These are phyloP conservation scores for Knoxia roxburghii DNA, from an alignment of 257 asterid genomes.

Conservation along the genomic window DNA sequence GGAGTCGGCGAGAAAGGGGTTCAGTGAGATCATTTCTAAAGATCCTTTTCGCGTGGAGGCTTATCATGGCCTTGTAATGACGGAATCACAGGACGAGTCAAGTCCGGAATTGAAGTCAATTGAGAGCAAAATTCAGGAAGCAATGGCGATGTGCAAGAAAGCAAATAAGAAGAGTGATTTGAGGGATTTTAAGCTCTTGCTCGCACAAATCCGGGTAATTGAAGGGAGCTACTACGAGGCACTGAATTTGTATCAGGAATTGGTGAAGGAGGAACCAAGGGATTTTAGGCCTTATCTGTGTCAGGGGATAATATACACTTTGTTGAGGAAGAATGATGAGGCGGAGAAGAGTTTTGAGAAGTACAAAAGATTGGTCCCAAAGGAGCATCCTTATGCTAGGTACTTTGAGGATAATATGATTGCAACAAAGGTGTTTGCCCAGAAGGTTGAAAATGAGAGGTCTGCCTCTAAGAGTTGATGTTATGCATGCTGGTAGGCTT, in stretches of 20 bases:
- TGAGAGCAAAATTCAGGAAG: constrained; percentile 47
- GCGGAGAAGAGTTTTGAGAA: constrained; percentile 82
- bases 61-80: constrained; percentile 79
- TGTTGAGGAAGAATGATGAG: constrained; percentile 63
- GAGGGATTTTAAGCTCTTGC: constrained; percentile 75
- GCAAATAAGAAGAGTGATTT: constrained; percentile 45
- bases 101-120: constrained; percentile 38
- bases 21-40: constrained; percentile 49
- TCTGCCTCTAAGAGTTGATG: constrained; percentile 32
- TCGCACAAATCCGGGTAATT: constrained; percentile 78
- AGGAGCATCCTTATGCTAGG: constrained; percentile 75
- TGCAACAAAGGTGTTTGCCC: constrained; percentile 74
- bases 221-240: constrained; percentile 64
- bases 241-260: constrained; percentile 51
- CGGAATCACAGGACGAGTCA: constrained; percentile 57
- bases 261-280: constrained; percentile 85
- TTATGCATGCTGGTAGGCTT: background rate
- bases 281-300: constrained; percentile 92
- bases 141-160: constrained; percentile 49
- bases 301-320: constrained; percentile 76
- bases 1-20: constrained; percentile 52
- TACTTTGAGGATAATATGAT: constrained; percentile 83
- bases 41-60: constrained; percentile 84
- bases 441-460: constrained; percentile 54
- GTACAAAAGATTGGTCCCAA: constrained; percentile 74